Evolutionary conservation across 2,329 filamentous ascomycete species (phyloP).

Genomic region (Oidium heveae): DNA sequence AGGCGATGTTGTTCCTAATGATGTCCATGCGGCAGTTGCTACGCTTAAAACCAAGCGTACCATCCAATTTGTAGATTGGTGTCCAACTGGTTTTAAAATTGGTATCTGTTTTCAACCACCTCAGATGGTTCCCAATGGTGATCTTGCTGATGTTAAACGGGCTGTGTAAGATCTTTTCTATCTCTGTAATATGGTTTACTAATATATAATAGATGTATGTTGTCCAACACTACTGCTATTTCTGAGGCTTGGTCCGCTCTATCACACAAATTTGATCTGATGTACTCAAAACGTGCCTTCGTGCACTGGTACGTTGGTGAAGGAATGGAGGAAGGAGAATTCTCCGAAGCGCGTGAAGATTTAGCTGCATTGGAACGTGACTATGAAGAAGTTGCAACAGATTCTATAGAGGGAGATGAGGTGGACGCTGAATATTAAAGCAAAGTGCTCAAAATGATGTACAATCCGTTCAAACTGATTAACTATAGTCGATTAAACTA

Average conservation of each 20-base stretch:
- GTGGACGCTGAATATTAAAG: conserved; percentile 16
- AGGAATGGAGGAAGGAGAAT: conserved; percentile 46
- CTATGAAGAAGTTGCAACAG: conserved; percentile 36
- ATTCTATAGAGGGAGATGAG: conserved; percentile 23
- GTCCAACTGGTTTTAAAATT: conserved; percentile 99
- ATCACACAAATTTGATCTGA: conserved; percentile 43
- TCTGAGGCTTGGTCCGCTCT: conserved; percentile 38
- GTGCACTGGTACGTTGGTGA: conserved; percentile 50
- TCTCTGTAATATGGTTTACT: neutral
- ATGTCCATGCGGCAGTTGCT: conserved; percentile 75
- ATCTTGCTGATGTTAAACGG: conserved; percentile 92
- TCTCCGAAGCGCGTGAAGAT: conserved; percentile 39
- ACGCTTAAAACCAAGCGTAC: conserved; percentile 98
- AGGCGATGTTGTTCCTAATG: conserved; percentile 92
- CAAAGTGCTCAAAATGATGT: neutral
- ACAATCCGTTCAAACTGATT: neutral
- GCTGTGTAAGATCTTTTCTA: conserved; percentile 29
- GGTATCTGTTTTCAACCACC: conserved; percentile 99
- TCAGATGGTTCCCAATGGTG: conserved; percentile 85
- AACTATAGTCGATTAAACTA: too few species aligned
- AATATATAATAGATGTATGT: conserved; percentile 20
- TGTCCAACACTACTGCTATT: conserved; percentile 42
- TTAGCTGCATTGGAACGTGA: conserved; percentile 39
- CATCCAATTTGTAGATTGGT: conserved; percentile 99
- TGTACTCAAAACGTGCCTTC: conserved; percentile 44